Conservation (phyloP, 345 rosid genomes). For the Leavenworthia alabamica region DNA sequence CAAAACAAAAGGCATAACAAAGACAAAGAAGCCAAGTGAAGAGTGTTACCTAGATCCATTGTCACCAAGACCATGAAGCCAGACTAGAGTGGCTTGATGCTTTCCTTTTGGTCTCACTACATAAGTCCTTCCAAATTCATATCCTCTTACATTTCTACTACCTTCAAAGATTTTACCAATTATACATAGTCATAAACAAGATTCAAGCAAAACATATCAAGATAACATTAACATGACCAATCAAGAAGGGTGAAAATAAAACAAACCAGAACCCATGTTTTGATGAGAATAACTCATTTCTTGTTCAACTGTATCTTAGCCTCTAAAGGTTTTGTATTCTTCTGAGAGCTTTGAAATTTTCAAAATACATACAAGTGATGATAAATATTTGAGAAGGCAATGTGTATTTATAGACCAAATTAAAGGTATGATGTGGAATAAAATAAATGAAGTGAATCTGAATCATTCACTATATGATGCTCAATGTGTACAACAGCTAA, state of each 20-base stretch:
- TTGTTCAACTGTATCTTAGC: not conserved
- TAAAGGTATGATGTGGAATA: slow-evolving; percentile 38
- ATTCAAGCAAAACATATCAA: no score
- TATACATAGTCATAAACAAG: not conserved
- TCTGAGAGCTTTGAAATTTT: not conserved
- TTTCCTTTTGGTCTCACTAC: slow-evolving; percentile 77
- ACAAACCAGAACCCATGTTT: slow-evolving; percentile 66
- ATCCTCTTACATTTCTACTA: slow-evolving; percentile 50
- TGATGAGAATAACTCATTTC: slow-evolving; percentile 65
- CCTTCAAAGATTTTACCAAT: slow-evolving; percentile 37
- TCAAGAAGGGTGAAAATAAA: not conserved
- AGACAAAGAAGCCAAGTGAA: not conserved
- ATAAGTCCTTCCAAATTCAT: slow-evolving; percentile 70
- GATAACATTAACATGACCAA: slow-evolving; percentile 2
- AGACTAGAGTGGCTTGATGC: slow-evolving; percentile 66
- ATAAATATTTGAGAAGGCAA: slow-evolving; percentile 10
- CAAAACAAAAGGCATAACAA: not conserved
- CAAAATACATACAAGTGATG: slow-evolving; percentile 16
- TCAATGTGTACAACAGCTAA: slow-evolving; percentile 47
- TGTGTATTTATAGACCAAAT: slow-evolving; percentile 44
- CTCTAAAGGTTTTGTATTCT: not conserved
- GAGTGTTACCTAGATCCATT: slow-evolving; percentile 58
- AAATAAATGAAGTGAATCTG: slow-evolving; percentile 41
- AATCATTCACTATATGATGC: slow-evolving; percentile 33
- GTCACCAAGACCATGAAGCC: slow-evolving; percentile 80